Percentiles rank a stretch among this genome's conserved stretches.
phyloP scores from a whole-genome alignment of 495 filamentous ascomycete species.

The Penicillium waksmanii region DNA sequence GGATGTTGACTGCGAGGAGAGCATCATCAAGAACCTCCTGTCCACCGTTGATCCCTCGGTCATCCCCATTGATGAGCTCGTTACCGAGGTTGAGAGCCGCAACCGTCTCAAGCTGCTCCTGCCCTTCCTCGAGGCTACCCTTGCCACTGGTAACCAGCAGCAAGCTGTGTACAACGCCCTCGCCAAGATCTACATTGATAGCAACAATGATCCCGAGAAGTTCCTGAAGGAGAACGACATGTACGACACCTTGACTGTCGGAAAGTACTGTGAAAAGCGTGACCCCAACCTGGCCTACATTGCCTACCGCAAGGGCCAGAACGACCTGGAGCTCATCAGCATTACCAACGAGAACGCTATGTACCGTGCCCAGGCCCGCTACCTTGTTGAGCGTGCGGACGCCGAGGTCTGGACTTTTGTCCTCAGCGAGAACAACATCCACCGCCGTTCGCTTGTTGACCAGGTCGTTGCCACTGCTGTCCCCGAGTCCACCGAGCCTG shows the following conservation, averaged over 20 bases:
- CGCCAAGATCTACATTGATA: constrained; percentile 99
- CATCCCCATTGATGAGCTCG: constrained; percentile 95
- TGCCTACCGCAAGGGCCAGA: constrained; percentile 94
- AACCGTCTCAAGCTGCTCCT: constrained; percentile 95
- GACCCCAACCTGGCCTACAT: constrained; percentile 97
- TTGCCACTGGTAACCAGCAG: constrained; percentile 92
- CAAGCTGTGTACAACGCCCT: constrained; percentile 98
- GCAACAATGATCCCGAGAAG: constrained; percentile 97
- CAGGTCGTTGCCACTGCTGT: constrained; percentile 97
- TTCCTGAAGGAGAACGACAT: constrained; percentile 98
- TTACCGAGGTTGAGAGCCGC: constrained; percentile 89
- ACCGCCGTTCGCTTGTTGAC: constrained; percentile 90
- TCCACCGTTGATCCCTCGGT: constrained; percentile 79
- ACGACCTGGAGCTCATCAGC: constrained; percentile 94
- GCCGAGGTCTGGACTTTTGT: constrained; percentile 93
- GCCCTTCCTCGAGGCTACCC: constrained; percentile 93
- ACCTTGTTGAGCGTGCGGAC: constrained; percentile 90
- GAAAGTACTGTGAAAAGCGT: constrained; percentile 98
- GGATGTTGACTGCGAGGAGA: constrained; percentile 97
- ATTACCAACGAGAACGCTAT: constrained; percentile 99
- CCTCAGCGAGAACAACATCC: constrained; percentile 90
- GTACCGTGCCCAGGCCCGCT: constrained; percentile 96
- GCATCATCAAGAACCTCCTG: constrained; percentile 92
- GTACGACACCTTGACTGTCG: constrained; percentile 90
- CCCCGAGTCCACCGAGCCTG: constrained; percentile 89